Evolutionary conservation across 306 rosid species (phyloP).

Genomic region (Vicia sativa): DNA sequence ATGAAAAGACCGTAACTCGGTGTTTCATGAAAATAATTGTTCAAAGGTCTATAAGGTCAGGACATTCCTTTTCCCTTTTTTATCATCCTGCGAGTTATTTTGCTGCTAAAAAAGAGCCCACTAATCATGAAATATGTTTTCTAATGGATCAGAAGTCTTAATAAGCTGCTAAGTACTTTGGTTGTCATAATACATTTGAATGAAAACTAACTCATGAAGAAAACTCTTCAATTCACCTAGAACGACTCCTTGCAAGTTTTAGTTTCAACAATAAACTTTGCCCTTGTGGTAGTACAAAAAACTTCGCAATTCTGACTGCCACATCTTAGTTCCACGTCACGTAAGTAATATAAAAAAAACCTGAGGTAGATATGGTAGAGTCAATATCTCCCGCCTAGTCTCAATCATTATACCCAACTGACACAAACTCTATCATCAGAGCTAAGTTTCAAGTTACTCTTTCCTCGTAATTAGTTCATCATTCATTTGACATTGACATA

Average conservation of each 20-base stretch:
- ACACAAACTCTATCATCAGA: not conserved
- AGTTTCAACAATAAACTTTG: not conserved
- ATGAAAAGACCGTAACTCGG: conserved; percentile 40
- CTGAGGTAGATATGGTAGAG: not conserved
- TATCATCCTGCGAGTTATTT: conserved; percentile 7
- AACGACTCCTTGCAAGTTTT: not conserved
- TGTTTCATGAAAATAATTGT: conserved; percentile 14
- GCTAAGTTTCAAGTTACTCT: not conserved
- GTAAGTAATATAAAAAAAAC: not conserved
- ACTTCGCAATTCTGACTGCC: not conserved
- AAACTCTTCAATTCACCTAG: not conserved
- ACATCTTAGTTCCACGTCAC: not conserved
- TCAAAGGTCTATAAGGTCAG: conserved; percentile 40
- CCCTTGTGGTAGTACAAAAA: not conserved
- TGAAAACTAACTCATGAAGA: not conserved
- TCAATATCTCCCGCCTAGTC: not conserved
- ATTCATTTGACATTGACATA: too few relatives aligned
- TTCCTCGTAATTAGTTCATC: not conserved
- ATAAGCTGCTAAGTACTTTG: not conserved
- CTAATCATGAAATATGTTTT: conserved; percentile 2
- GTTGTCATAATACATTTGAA: not conserved
- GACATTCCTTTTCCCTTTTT: conserved; percentile 11
- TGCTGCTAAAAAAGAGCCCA: conserved; percentile 11
- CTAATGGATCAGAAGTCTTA: not conserved
- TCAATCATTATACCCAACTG: not conserved